Percentiles rank a stretch among this genome's conserved stretches.
phyloP scores from a whole-genome alignment of 345 rosid species.

The Citrus glauca region DNA sequence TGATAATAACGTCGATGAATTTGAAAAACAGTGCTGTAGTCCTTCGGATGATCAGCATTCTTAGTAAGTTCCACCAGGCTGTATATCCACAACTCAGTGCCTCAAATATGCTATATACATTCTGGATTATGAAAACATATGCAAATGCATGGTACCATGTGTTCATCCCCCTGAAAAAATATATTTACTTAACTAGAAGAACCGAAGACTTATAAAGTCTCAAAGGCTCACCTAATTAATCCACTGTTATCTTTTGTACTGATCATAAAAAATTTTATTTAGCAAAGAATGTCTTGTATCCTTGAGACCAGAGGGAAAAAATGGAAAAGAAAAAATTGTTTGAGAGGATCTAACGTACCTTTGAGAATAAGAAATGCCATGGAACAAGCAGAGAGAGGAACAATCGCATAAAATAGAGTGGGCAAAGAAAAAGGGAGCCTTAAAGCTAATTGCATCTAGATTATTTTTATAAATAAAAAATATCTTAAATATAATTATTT shows the following conservation, averaged over 20 bases:
- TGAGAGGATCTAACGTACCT: slow-evolving; percentile 2
- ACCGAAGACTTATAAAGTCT: too few species aligned
- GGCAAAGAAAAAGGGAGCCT: slow-evolving; percentile 36
- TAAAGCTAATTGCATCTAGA: slow-evolving; percentile 11
- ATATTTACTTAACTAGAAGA: too few species aligned
- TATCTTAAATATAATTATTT: too few species aligned
- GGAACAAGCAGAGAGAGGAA: slow-evolving; percentile 26
- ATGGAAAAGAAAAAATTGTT: neutral
- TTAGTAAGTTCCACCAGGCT: slow-evolving; percentile 15
- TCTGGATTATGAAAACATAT: slow-evolving; percentile 7
- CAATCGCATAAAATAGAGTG: slow-evolving; percentile 19
- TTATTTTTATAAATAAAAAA: too few species aligned
- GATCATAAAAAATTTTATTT: too few species aligned
- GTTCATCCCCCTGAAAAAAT: too few species aligned
- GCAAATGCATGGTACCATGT: slow-evolving; percentile 5
- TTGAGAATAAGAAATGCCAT: slow-evolving; percentile 29
- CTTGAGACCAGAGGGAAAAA: too few species aligned
- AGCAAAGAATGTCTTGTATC: too few species aligned
- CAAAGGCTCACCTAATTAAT: too few species aligned
- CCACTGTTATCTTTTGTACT: too few species aligned
- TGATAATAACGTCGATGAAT: slow-evolving; percentile 12
- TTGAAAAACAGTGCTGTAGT: neutral
- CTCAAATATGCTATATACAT: slow-evolving; percentile 8
- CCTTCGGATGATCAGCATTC: slow-evolving; percentile 17
- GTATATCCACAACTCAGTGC: neutral